A percentile compares a stretch with the other conserved stretches of the same genome.
Conservation (phyloP, 2,329 filamentous ascomycete genomes). For the Hortaea werneckii region DNA sequence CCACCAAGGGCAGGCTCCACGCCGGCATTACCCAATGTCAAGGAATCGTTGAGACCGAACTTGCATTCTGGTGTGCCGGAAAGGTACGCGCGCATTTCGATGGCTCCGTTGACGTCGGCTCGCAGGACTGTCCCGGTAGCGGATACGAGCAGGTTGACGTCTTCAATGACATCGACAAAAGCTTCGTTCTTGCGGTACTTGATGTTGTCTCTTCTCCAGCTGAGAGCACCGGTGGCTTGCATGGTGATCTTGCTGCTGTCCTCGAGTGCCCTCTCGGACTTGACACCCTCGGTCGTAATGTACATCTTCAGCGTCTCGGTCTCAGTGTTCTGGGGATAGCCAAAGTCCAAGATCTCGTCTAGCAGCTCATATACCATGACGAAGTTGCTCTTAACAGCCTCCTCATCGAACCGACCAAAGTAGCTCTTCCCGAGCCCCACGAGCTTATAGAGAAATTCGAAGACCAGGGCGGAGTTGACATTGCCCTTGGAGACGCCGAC, state of each 20-base stretch:
- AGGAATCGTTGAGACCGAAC: constrained; percentile 90
- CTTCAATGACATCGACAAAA: constrained; percentile 98
- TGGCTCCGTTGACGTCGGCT: constrained; percentile 93
- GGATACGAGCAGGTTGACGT: constrained; percentile 98
- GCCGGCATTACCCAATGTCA: constrained; percentile 64
- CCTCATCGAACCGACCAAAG: constrained; percentile 98
- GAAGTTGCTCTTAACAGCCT: constrained; percentile 99
- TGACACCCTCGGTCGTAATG: constrained; percentile 97
- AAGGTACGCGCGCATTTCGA: constrained; percentile 96
- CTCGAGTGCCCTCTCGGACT: constrained; percentile 71
- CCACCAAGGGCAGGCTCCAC: constrained; percentile 47
- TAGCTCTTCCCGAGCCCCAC: constrained; percentile 87
- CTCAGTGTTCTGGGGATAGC: constrained; percentile 97
- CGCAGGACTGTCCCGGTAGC: constrained; percentile 88
- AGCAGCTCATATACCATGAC: constrained; percentile 95
- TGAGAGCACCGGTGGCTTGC: constrained; percentile 94
- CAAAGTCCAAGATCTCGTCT: constrained; percentile 97
- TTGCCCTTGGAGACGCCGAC: constrained; percentile 98
- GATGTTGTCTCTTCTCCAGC: constrained; percentile 94
- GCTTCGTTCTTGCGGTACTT: constrained; percentile 99
- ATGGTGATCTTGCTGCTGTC: constrained; percentile 98
- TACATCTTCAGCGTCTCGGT: constrained; percentile 99
- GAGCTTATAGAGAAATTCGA: constrained; percentile 92
- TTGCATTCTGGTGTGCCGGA: constrained; percentile 97
- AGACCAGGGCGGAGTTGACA: constrained; percentile 93